phyloP scores from a whole-genome alignment of 352 stramenopile species.

The Globisporangium yorkense region DNA sequence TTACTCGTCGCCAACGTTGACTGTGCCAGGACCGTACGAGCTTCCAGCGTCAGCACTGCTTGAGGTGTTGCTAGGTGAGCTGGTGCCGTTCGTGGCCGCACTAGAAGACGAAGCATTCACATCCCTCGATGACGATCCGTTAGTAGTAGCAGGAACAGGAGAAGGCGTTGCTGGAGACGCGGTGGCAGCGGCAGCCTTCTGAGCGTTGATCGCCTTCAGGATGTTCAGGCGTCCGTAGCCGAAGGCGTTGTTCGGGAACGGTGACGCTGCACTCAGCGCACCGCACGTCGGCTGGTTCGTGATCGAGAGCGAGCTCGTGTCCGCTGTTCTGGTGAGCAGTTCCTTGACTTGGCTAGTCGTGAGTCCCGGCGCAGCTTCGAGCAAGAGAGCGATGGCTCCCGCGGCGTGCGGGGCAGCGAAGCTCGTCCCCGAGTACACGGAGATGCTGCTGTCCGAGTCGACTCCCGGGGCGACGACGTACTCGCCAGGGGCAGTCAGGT shows the following conservation, averaged over 20 bases:
- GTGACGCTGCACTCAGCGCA: conserved; percentile 1
- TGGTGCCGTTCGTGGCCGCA: neutral
- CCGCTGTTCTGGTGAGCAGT: conserved; percentile 15
- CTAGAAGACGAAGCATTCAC: neutral
- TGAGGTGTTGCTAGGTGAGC: neutral
- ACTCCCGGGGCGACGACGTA: conserved; percentile 18
- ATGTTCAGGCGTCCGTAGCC: conserved; percentile 48
- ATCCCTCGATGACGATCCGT: neutral
- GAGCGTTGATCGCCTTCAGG: conserved; percentile 19
- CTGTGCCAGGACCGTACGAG: conserved; percentile 6
- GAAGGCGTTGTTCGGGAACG: conserved; percentile 55
- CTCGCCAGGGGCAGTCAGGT: conserved; percentile 30
- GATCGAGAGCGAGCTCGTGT: conserved; percentile 10
- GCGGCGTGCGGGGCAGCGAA: conserved; percentile 33
- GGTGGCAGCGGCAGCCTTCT: conserved; percentile 8
- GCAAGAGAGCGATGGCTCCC: conserved; percentile 28
- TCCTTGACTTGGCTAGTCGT: conserved; percentile 18
- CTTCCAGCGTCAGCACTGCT: neutral
- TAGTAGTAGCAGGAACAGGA: neutral
- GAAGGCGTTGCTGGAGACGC: neutral
- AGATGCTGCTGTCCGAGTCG: conserved; percentile 7
- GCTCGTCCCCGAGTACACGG: conserved; percentile 26
- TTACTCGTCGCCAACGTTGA: conserved; percentile 13
- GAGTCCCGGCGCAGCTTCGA: conserved; percentile 26
- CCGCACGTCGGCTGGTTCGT: conserved; percentile 7